Percentiles rank a stretch among this genome's conserved stretches.
phyloP scores from a whole-genome alignment of 768 basidiomycete species.

The Rickenella mellea region DNA sequence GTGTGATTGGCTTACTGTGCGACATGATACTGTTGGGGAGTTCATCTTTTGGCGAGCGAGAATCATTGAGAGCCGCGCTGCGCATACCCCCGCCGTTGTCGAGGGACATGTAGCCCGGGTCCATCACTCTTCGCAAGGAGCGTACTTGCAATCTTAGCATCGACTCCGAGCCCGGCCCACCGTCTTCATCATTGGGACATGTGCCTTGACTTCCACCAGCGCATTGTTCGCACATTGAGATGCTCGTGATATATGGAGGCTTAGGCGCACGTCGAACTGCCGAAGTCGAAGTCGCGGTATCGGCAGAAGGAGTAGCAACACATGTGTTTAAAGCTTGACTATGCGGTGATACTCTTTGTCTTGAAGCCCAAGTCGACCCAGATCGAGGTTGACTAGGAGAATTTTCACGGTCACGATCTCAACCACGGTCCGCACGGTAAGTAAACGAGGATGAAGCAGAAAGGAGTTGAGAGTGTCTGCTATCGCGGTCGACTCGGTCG shows the following conservation, averaged over 20 bases:
- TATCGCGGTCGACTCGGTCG: constrained; percentile 12
- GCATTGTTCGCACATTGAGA: constrained; percentile 7
- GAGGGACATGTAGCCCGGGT: not conserved
- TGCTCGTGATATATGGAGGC: not conserved
- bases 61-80: not conserved
- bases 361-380: not conserved
- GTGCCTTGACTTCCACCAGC: not conserved
- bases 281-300: too few relatives aligned
- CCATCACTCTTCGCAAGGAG: not conserved
- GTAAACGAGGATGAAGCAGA: constrained; percentile 11
- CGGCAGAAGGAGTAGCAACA: not conserved
- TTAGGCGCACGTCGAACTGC: not conserved
- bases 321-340: constrained; percentile 3
- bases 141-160: not conserved
- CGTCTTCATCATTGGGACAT: constrained; percentile 9
- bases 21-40: not conserved
- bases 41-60: not conserved
- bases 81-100: not conserved
- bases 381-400: too few relatives aligned
- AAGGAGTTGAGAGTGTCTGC: not conserved
- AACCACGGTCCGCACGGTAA: constrained; percentile 8
- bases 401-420: not conserved
- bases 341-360: not conserved
- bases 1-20: not conserved
- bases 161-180: constrained; percentile 2